Base-by-base conservation (phyloP, 805 yeast genomes). In the Candida easanensis region DNA sequence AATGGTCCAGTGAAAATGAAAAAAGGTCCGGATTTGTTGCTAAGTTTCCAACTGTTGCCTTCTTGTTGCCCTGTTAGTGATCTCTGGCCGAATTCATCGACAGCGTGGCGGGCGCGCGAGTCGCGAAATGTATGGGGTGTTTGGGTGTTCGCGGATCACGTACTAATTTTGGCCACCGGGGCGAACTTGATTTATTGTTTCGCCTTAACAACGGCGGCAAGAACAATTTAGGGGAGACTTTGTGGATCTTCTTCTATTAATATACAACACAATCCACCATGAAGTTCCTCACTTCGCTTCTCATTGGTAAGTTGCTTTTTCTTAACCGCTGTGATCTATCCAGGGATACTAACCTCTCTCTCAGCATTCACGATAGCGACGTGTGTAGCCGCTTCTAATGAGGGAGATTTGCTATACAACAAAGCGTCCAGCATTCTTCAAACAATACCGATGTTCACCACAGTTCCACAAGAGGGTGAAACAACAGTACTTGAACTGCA, bases 401-500 rank as follows among this genome's bases (percentile, higher is more conserved):
- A 37, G 11, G 41, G 28, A 13, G 30, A 10, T 6, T 23, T 25
- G 18, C 35, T 34, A 8, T 44, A 34, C 35, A 27, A 19, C 13
- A 32, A 42, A 16, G 41, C 45, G 7, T n/a, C 30, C 14, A 22
- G 20, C 5, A 17, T 38, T 11, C 39, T 38, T 11, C 5, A 17
- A 14, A 22, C 28, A 15, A 32, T 28, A 5, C 46, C 44, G 17
- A 36, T 36, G 39, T 42, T 42, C 34, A 4, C 38, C 17, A n/a
- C 6, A 5, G 33, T 16, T 15, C 4, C 5, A 13, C 33, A 30
- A 17, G 20, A 15, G 8, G 33, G 33, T 7, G 20, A 30, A 7
- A 13, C 13, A 6, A 19, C 20, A 6, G 47, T 51, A 6, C 34
- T 64, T 11, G 46, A 52, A 16, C 36, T 57, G 8, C 53, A 56